Evolutionary conservation across 2,329 filamentous ascomycete genomes (phyloP), one percentile per base, ranked within the genome.

Genomic region (Neofusicoccum umdonicola): DNA sequence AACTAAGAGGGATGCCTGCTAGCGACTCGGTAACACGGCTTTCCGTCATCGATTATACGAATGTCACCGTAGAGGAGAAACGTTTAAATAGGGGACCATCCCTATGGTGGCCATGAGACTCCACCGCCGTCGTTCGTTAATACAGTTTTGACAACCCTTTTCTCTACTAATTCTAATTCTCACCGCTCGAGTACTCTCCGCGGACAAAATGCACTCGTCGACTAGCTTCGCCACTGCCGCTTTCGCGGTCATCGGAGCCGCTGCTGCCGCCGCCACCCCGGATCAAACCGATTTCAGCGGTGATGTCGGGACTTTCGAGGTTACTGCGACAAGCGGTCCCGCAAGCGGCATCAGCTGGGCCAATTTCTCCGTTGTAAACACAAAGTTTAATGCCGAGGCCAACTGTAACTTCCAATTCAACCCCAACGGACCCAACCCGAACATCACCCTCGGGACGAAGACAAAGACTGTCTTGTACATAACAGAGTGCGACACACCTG

Each of bases 201-300:
- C 47, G n/a, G 7, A 19, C 31, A 52, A 19, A n/a, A 56, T 57
- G 54, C 54, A 44, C 22, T 41, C 54, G 9, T 44, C 39, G 15
- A 45, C 39, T 12, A 57, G 15, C 39, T 45, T 57, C 22, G 39
- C 13, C 35, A 41, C 51, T 7, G 51, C 51, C 17, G 51, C 54
- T 13, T 57, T 45, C 8, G 54, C 54, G 3, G 13, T 34, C 54
- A 34, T 57, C 22, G 54, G 54, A 31, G 54, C 54, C 8, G 54
- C 54, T 13, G 1, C 54, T 19, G 54, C 54, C 39, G 19, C 54
- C 13, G 27, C 19, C 22, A 39, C 34, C 4, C 54, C 54, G 22
- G 54, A 57, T 19, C 13, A 44, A 22, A 57, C 54, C 22, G 54
- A 57, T 35, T 57, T 57, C 54, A 57, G 54, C 39, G 54, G 54